A percentile compares a stretch with the other conserved stretches of the same genome.
These are phyloP conservation scores for Camellia lanceoleosa DNA, from an alignment of 148 eudicot genomes.

Conservation along the genomic window DNA sequence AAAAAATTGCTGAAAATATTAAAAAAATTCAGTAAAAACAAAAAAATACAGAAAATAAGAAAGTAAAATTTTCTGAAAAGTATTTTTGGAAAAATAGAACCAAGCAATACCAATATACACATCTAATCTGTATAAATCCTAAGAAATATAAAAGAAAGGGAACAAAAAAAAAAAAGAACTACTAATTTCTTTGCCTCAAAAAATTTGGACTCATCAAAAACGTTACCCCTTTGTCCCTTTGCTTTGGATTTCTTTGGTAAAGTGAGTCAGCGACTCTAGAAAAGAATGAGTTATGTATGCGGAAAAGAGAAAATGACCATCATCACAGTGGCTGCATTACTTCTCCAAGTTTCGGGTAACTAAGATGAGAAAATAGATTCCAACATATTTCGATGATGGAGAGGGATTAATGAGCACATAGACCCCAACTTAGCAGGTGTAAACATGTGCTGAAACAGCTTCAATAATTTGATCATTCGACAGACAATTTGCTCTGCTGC, in stretches of 20 bases:
- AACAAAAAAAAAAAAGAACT: too few species aligned
- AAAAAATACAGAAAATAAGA: too few species aligned
- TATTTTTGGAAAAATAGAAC: too few species aligned
- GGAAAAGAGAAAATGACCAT: background rate
- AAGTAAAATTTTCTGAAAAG: too few species aligned
- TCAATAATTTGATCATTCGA: slow-evolving; percentile 41
- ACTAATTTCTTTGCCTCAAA: too few species aligned
- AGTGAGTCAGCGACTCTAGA: background rate
- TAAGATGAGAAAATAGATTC: background rate
- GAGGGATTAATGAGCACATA: slow-evolving; percentile 16
- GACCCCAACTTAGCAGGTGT: slow-evolving; percentile 36
- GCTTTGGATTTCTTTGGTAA: background rate
- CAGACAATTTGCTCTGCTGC: slow-evolving; percentile 41
- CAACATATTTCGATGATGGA: background rate
- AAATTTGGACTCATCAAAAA: background rate
- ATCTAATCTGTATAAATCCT: too few species aligned
- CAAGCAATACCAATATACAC: too few species aligned
- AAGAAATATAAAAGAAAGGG: too few species aligned
- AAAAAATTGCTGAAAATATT: too few species aligned
- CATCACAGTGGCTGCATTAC: background rate
- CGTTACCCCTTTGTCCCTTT: background rate
- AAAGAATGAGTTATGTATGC: background rate
- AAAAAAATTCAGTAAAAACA: too few species aligned
- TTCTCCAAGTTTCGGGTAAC: background rate
- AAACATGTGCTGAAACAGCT: slow-evolving; percentile 42